These are phyloP conservation scores for Plantago coronopus DNA, from an alignment of 305 asterid genomes.

Conservation along the genomic window DNA sequence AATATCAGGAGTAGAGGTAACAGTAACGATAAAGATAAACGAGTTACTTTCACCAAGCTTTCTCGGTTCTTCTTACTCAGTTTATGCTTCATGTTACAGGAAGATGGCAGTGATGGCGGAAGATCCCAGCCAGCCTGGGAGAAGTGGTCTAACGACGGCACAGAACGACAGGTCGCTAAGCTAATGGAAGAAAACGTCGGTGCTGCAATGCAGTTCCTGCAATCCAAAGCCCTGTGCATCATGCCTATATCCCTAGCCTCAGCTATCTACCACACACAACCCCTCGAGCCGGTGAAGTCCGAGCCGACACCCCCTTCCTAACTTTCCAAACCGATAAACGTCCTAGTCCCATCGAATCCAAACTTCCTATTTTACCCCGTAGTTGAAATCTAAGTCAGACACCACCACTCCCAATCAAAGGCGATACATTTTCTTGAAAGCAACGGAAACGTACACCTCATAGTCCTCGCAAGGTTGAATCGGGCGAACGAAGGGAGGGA, in stretches of 20 bases:
- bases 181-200: slow-evolving; percentile 96
- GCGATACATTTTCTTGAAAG: slow-evolving; percentile 26
- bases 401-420: slow-evolving; percentile 33
- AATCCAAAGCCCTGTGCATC: slow-evolving; percentile 91
- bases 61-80: neutral
- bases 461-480: slow-evolving; percentile 40
- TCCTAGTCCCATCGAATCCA: slow-evolving; percentile 22
- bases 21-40: slow-evolving; percentile 5
- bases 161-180: slow-evolving; percentile 76
- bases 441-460: slow-evolving; percentile 35
- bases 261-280: slow-evolving; percentile 45
- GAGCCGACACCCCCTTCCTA: slow-evolving; percentile 41
- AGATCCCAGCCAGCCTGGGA: slow-evolving; percentile 69
- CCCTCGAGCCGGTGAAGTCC: slow-evolving; percentile 44
- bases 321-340: neutral
- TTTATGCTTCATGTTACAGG: slow-evolving; percentile 27
- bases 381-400: slow-evolving; percentile 59
- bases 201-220: slow-evolving; percentile 89
- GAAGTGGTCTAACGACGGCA: slow-evolving; percentile 84
- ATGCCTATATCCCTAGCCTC: slow-evolving; percentile 85
- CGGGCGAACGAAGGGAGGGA: slow-evolving; percentile 36
- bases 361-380: slow-evolving; percentile 21
- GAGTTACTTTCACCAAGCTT: slow-evolving; percentile 10
- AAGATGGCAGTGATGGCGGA: slow-evolving; percentile 48
- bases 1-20: slow-evolving; percentile 71